These are phyloP conservation scores for Fusarium graminum DNA, from an alignment of 2,329 filamentous ascomycete species.

Conservation along the genomic window DNA sequence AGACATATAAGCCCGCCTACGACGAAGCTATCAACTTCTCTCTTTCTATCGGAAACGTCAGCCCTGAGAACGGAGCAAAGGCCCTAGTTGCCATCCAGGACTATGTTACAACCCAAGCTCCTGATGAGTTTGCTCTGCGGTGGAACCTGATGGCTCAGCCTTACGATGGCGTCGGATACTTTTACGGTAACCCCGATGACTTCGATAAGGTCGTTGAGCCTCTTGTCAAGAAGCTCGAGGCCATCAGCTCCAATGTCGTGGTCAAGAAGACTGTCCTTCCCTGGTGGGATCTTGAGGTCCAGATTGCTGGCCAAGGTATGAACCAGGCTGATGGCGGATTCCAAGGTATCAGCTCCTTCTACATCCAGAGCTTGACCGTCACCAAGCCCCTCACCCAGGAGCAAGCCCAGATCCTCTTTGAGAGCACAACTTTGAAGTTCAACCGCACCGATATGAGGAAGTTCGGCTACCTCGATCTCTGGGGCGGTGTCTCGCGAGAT, in stretches of 20 bases:
- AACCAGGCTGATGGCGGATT: conserved; percentile 38
- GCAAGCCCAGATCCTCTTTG: conserved; percentile 36
- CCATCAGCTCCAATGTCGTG: conserved; percentile 16
- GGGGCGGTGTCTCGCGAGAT: conserved; percentile 44
- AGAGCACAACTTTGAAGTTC: conserved; percentile 38
- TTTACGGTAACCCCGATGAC: conserved; percentile 43
- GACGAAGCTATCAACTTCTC: conserved; percentile 43
- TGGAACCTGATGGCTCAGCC: conserved; percentile 37
- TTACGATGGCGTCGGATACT: conserved; percentile 40
- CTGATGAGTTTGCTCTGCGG: conserved; percentile 45
- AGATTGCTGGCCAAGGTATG: conserved; percentile 39
- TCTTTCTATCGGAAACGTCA: conserved; percentile 31
- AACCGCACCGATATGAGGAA: conserved; percentile 44
- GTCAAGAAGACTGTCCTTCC: conserved; percentile 39
- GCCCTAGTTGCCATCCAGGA: conserved; percentile 46
- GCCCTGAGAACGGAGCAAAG: conserved; percentile 29
- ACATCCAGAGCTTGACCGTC: conserved; percentile 38
- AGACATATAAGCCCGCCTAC: conserved; percentile 43
- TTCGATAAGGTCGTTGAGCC: conserved; percentile 39
- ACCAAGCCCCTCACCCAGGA: conserved; percentile 45
- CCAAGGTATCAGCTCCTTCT: conserved; percentile 44
- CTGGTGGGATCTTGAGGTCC: conserved; percentile 45
- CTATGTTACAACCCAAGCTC: conserved; percentile 29
- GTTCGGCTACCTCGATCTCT: conserved; percentile 46
- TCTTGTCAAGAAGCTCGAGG: conserved; percentile 28